Evolutionary conservation across 768 basidiomycete species (phyloP).

Genomic region (Lentinula sp.): DNA sequence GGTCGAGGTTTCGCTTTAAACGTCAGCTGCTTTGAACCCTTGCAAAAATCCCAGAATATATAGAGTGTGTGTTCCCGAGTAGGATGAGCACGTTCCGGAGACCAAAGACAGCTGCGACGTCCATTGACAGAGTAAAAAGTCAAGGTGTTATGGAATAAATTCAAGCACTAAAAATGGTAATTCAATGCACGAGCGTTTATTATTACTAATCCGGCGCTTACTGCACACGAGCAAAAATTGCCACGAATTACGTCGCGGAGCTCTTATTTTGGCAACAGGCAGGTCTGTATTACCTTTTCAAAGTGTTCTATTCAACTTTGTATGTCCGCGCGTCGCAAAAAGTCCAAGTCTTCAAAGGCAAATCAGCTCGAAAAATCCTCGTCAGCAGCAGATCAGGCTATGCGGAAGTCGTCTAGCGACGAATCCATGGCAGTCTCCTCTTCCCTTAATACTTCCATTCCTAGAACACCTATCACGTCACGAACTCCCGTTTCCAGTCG

Average conservation of each 20-base stretch:
- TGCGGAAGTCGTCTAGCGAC: constrained; percentile 27
- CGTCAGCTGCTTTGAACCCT: neutral
- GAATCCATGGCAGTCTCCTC: constrained; percentile 50
- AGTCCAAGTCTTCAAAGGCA: constrained; percentile 7
- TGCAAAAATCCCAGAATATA: neutral
- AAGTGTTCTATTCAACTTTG: constrained; percentile 9
- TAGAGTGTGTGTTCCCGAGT: neutral
- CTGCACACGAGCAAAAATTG: neutral
- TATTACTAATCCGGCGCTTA: neutral
- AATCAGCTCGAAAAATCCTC: neutral
- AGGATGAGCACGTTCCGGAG: neutral
- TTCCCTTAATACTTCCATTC: constrained; percentile 52
- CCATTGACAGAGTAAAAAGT: no score
- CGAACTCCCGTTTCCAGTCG: constrained; percentile 28
- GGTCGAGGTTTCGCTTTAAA: neutral
- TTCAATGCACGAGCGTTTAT: neutral
- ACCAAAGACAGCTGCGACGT: neutral
- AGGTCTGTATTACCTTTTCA: neutral
- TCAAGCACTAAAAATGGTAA: no score
- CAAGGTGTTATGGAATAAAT: no score
- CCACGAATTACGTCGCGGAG: neutral
- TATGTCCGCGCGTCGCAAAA: constrained; percentile 21
- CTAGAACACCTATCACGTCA: constrained; percentile 38
- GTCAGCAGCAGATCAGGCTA: constrained; percentile 23
- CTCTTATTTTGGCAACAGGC: neutral